Base-by-base conservation (phyloP, 331 rosid genomes). In the Dryas integrifolia region DNA sequence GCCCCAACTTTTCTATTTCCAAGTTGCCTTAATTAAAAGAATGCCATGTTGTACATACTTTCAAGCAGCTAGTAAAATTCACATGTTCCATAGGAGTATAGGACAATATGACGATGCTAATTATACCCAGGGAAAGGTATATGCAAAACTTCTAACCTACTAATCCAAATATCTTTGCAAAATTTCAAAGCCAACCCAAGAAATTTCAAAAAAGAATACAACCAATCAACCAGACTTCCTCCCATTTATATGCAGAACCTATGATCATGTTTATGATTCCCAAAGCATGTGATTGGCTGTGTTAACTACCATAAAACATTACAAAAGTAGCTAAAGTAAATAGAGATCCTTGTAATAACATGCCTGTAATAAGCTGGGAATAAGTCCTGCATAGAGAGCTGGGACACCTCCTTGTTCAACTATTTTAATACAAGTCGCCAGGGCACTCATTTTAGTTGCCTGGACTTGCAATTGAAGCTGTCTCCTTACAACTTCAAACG, bases 351-450 rank as follows among this genome's bases (percentile, higher is more conserved):
- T 43, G 72, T 71, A 65, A 59, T 60, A 61, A 77, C 82, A 51
- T 88, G 78, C 99, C 99, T 95, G 98, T 65, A 94, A 79, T 86
- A 94, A 88, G 86, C 97, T 94, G 76, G 98, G 98, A 85, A 94
- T 24, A 68, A 91, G 96, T 83, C 98, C 98, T 49, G 92, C 86
- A 85, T 89, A 94, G 59, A 91, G 96, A 76, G 97, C 98, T 60
- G 85, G 86, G 76, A 94, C 62, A 45, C 97, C 98, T 78, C 98
- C 97, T 13, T 70, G 87, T 81, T 95, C 96, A 66, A 95, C 90
- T 68, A 95, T 85, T 81, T 86, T 87, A 66, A 69, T 71, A 80
- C 85, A 77, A 65, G 98, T 95, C 58, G 88, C 96, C 18, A 95
- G 48, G 65, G 98, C 74, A 82, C 96, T 88, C 90, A 91, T 77